Base-by-base conservation (phyloP, 495 filamentous ascomycete species). In the Chaetomium fimeti region DNA sequence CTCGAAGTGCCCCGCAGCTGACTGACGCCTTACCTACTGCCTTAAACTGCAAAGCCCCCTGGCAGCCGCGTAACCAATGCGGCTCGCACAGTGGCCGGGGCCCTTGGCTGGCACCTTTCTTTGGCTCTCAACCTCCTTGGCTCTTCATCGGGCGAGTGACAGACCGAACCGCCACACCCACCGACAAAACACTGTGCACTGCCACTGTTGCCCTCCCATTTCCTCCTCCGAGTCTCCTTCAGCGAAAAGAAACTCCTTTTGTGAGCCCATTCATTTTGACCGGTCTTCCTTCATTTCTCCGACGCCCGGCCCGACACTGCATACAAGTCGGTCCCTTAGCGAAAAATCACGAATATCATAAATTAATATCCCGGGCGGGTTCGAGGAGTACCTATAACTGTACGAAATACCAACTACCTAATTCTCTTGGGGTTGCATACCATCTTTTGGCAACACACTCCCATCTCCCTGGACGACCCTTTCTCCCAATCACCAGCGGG, bases 161-260 rank as follows among this genome's bases (percentile, higher is more conserved):
- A 53, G 22, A 7, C 22, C 58, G 36, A 49, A 40, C 27, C 64
- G 54, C 65, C 48, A 67, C 65, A 67, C 60, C 60, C 60, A 27
- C 52, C 15, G 52, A 61, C 38, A 59, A 57, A 68, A 64, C 61
- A 58, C 40, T 36, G 49, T 64, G 66, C 66, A 64, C 66, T 61
- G 66, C 66, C 66, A 64, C 61, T 11, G 47, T 47, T 57, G 28
- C 43, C 47, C 16, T 62, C 43, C 24, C 57, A 49, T 29, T 12
- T 27, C 36, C 32, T 38, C 22, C 29, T 38, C n/a, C n/a, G n/a
- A n/a, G n/a, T n/a, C 36, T 61, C 45, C 51, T 54, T 22, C 28
- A 38, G 38, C 18, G 11, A 24, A 22, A 48, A 57, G 24, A 52
- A 16, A 16, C 29, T 54, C 22, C 64, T 55, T 55, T 61, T 59